A percentile compares a stretch with the other conserved stretches of the same genome.
phyloP scores from a whole-genome alignment of 108 stramenopile genomes.

The Asterionellopsis glacialis region DNA sequence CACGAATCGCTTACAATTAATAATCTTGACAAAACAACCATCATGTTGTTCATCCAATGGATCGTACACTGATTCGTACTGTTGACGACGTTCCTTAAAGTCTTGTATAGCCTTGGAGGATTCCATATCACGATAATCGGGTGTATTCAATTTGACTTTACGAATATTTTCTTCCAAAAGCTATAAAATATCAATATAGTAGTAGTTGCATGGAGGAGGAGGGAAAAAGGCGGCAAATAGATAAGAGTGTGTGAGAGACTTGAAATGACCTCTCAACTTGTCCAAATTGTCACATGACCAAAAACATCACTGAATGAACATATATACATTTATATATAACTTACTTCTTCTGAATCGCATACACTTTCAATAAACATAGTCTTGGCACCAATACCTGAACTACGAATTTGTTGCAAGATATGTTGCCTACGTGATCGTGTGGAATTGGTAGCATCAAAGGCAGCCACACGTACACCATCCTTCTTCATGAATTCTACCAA shows the following conservation, averaged over 20 bases:
- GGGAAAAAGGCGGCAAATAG: background rate
- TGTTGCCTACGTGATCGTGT: constrained; percentile 67
- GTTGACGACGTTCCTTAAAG: constrained; percentile 75
- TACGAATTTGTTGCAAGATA: constrained; percentile 39
- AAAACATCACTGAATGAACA: too few relatives aligned
- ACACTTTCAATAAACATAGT: constrained; percentile 90
- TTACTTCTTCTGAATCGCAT: constrained; percentile 68
- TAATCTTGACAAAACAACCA: constrained; percentile 79
- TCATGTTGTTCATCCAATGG: constrained; percentile 69
- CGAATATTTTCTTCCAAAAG: constrained; percentile 82
- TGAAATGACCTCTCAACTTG: too few relatives aligned
- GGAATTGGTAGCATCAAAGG: constrained; percentile 96
- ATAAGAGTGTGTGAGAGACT: too few relatives aligned
- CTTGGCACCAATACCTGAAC: constrained; percentile 49
- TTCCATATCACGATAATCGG: constrained; percentile 83
- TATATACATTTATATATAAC: constrained; percentile 1
- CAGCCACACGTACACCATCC: constrained; percentile 88
- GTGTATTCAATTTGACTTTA: constrained; percentile 82
- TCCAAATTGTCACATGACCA: too few relatives aligned
- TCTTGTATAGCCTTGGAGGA: constrained; percentile 75
- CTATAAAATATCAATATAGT: background rate
- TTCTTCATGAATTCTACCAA: constrained; percentile 74
- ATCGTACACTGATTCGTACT: constrained; percentile 87
- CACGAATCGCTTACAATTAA: constrained; percentile 82
- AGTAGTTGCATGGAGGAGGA: background rate